A percentile compares a stretch with the other conserved stretches of the same genome.
Conservation (phyloP, 345 rosid species). For the Cardamine occulta region DNA sequence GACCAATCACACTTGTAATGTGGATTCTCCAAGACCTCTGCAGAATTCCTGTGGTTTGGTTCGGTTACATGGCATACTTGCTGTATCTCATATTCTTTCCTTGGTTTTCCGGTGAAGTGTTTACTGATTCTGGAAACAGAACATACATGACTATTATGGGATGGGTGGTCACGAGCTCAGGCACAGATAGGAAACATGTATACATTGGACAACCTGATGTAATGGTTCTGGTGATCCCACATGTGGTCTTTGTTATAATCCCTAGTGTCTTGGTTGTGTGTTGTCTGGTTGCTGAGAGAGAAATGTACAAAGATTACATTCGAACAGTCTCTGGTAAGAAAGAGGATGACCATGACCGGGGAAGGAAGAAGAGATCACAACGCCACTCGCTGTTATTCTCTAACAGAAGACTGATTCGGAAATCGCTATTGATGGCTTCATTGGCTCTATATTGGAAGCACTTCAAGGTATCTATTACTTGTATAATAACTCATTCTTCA, state of each 20-base stretch:
- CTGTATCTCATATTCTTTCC: conserved; percentile 73
- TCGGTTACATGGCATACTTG: conserved; percentile 64
- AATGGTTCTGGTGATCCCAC: conserved; percentile 85
- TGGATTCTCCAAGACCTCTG: conserved; percentile 82
- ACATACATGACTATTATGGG: conserved; percentile 89
- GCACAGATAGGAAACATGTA: conserved; percentile 45
- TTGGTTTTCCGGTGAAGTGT: conserved; percentile 76
- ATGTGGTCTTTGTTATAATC: conserved; percentile 65
- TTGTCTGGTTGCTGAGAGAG: conserved; percentile 77
- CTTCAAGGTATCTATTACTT: conserved; percentile 55
- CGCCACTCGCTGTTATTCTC: conserved; percentile 37
- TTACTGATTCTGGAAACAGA: conserved; percentile 53
- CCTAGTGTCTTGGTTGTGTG: conserved; percentile 59
- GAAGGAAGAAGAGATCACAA: conserved; percentile 44
- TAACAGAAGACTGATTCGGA: conserved; percentile 55
- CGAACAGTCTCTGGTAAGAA: conserved; percentile 63
- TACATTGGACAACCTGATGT: conserved; percentile 80
- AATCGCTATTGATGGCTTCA: conserved; percentile 60
- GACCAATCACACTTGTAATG: conserved; percentile 50
- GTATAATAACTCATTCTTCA: neutral
- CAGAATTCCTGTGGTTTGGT: conserved; percentile 66
- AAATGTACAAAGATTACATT: conserved; percentile 55
- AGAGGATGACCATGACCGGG: conserved; percentile 61
- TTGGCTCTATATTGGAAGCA: conserved; percentile 78
- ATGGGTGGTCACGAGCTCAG: conserved; percentile 61